Evolutionary conservation across 2,329 filamentous ascomycete genomes (phyloP), one percentile per base, ranked within the genome.

Genomic region (Alternaria conjuncta): DNA sequence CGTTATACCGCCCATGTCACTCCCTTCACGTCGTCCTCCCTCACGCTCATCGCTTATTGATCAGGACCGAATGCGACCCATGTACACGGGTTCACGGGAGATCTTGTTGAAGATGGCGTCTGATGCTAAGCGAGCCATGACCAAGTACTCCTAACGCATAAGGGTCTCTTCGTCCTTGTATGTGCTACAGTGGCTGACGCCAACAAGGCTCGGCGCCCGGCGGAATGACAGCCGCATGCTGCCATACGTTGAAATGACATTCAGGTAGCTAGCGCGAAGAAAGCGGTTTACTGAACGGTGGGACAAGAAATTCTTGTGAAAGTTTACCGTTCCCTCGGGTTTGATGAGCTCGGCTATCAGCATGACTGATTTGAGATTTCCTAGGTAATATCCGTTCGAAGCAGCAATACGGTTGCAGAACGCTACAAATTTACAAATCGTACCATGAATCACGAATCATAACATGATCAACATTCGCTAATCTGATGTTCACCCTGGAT

Each of bases 41-140:
- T 50, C 43, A 18, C 43, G 12, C 44, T 49, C 32, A 13, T 56
- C 58, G 53, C 51, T 49, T 43, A 56, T 18, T 36, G 30, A 46
- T 32, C 26, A 49, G 32, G 57, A 51, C 45, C 57, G 36, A 44
- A 18, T 54, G 8, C 12, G 44, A 18, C 13, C 57, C 55, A 25
- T 50, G 46, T 25, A 51, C 23, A 41, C 46, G 45, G 36, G 30
- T 36, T 41, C 45, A 41, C 30, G 23, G 23, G 30, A 32, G 45
- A 36, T 41, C 45, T 18, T 21, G 45, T 51, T 50, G 55, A 28
- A 50, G 15, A 50, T 23, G 30, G 55, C 45, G 7, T 26, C 25
- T 21, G 28, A 47, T 58, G 55, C 60, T 30, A 58, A 58, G 46
- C 23, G n/a, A 43, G 46, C 46, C 46, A 41, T 46, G 21, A 26